Evolutionary conservation across 2,329 filamentous ascomycete genomes (phyloP).

Genomic region (Pleoardoris graminearum): DNA sequence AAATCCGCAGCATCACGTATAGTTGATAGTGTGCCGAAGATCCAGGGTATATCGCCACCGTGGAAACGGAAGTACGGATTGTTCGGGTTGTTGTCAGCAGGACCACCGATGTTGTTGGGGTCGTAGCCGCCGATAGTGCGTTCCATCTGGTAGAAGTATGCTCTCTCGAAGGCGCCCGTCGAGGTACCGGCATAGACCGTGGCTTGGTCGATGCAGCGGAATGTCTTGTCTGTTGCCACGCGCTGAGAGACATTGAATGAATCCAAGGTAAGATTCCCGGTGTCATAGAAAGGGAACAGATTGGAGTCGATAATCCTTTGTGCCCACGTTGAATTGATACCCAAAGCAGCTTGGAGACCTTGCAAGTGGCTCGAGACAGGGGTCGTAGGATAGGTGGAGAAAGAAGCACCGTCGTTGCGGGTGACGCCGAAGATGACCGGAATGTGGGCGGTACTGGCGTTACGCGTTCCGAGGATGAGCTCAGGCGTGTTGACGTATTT

Average conservation of each 20-base stretch:
- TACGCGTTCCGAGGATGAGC: slow-evolving; percentile 50
- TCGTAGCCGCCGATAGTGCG: slow-evolving; percentile 58
- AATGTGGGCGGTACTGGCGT: slow-evolving; percentile 53
- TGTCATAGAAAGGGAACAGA: slow-evolving; percentile 56
- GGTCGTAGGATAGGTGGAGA: slow-evolving; percentile 54
- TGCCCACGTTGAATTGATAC: slow-evolving; percentile 50
- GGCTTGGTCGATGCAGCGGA: slow-evolving; percentile 63
- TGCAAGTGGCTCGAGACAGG: slow-evolving; percentile 48
- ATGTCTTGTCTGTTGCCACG: slow-evolving; percentile 61
- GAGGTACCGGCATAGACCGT: slow-evolving; percentile 57
- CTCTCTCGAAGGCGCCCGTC: slow-evolving; percentile 51
- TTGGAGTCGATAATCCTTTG: slow-evolving; percentile 41
- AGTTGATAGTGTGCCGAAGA: slow-evolving; percentile 57
- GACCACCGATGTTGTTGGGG: slow-evolving; percentile 57
- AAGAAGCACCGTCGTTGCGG: slow-evolving; percentile 60
- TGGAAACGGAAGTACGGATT: slow-evolving; percentile 61
- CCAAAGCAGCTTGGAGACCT: slow-evolving; percentile 52
- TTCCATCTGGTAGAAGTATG: slow-evolving; percentile 65
- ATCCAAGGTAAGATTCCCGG: slow-evolving; percentile 57
- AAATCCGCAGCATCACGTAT: slow-evolving; percentile 57
- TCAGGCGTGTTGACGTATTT: slow-evolving; percentile 57
- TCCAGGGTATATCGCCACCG: slow-evolving; percentile 56
- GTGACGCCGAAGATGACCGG: slow-evolving; percentile 61
- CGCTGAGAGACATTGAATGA: slow-evolving; percentile 60
- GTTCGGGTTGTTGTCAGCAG: slow-evolving; percentile 54